Conservation (phyloP, 768 basidiomycete species). For the Mycena metata region DNA sequence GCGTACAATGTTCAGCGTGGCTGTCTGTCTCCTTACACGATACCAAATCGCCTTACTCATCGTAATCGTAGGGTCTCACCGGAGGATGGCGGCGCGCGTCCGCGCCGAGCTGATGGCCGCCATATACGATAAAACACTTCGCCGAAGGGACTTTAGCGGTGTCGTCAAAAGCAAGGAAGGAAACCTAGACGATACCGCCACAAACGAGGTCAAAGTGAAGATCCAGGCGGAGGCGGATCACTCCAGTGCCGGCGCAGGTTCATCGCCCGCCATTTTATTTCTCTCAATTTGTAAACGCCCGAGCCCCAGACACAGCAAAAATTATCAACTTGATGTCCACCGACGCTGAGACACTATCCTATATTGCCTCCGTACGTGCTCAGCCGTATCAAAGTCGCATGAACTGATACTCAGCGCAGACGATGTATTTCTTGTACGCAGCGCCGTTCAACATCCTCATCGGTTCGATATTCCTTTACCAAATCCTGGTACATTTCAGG, state of each 20-base stretch:
- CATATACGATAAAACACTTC: conserved; percentile 16
- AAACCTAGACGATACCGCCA: too few species aligned
- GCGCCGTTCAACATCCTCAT: conserved; percentile 32
- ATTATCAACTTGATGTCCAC: conserved; percentile 91
- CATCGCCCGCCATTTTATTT: neutral
- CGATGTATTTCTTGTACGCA: conserved; percentile 15
- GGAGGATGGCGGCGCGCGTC: neutral
- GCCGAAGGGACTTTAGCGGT: conserved; percentile 18
- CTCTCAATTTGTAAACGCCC: too few species aligned
- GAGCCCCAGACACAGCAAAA: conserved; percentile 75
- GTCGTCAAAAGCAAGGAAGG: neutral
- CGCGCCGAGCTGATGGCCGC: conserved; percentile 20
- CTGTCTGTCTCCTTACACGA: neutral
- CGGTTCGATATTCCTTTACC: conserved; percentile 28
- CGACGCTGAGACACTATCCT: conserved; percentile 66
- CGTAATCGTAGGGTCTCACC: neutral
- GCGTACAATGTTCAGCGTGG: conserved; percentile 2
- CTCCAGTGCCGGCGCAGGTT: conserved; percentile 74
- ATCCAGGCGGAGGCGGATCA: conserved; percentile 51
- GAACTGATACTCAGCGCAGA: neutral
- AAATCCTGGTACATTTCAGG: conserved; percentile 60
- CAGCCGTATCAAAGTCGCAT: neutral
- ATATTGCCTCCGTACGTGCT: conserved; percentile 51
- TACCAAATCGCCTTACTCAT: neutral
- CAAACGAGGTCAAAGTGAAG: neutral